Base-by-base conservation (phyloP, 164 flowering plant genomes). In the Aristolochia contorta region DNA sequence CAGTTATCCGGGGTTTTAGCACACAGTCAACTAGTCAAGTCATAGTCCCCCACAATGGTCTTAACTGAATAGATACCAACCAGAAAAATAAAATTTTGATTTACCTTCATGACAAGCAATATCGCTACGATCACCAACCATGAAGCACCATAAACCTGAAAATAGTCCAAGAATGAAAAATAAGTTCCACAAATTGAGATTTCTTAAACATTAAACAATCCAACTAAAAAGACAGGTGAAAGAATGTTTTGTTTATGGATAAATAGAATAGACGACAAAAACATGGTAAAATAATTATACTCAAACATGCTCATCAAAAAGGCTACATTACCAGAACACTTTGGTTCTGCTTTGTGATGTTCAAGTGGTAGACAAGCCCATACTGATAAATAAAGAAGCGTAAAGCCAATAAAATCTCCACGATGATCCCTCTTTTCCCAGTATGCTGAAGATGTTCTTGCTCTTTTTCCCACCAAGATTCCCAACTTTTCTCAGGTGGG, bases 381-480 rank as follows among this genome's bases (percentile, higher is more conserved):
- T 90, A 93, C 68, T 93, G 97, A 65, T 86, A 93, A 63, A 93
- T 76, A 61, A 94, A 91, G 68, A 94, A 94, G 21, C 99, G 77
- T 21, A 85, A 54, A 12, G 99, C 69, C 54, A 94, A 67, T 57
- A 88, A 13, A 54, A 88, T 85, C 80, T 94, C 97, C 14, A 74
- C 80, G 56, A 83, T 61, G 18, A 76, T 72, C 4, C 99, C 99
- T 59, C 92, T 87, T 60, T 73, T 78, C 58, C 99, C 99, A 70
- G 99, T 76, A 69, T 82, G 72, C 9, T 72, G 87, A 43, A 94
- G 95, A 79, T 94, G 99, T 48, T 86, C 92, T 59, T 89, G 96
- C 67, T 94, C 97, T 68, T 85, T 87, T 62, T 91, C 97, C 99
- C 97, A 94, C 99, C 97, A 94, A 23, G 99, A 91, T 69, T 94